These are phyloP conservation scores for Verbena officinalis DNA, from an alignment of 257 asterid species.

Conservation along the genomic window DNA sequence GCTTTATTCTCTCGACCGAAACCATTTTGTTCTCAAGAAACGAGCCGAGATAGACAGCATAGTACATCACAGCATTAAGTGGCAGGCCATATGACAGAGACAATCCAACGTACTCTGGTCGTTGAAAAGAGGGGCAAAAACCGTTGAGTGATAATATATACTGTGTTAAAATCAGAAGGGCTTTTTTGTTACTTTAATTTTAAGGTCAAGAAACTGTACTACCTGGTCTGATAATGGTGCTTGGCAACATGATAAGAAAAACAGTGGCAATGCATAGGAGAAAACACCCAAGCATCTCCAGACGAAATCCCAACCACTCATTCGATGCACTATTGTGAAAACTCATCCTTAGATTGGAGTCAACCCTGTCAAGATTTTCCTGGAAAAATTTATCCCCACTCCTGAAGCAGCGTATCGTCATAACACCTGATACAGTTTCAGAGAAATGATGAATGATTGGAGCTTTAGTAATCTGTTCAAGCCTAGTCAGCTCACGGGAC, in stretches of 20 bases:
- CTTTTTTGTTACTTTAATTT: no score
- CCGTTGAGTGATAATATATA: not conserved
- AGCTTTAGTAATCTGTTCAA: slow-evolving; percentile 64
- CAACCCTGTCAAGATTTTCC: slow-evolving; percentile 53
- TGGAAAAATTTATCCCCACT: slow-evolving; percentile 52
- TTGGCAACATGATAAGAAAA: slow-evolving; percentile 62
- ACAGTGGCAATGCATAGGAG: slow-evolving; percentile 51
- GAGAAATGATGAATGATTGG: slow-evolving; percentile 83
- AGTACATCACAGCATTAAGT: slow-evolving; percentile 50
- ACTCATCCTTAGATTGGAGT: slow-evolving; percentile 56
- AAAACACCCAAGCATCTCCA: slow-evolving; percentile 69
- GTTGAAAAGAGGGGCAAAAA: not conserved
- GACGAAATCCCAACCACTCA: slow-evolving; percentile 84
- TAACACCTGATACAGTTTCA: slow-evolving; percentile 66
- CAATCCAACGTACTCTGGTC: slow-evolving; percentile 59
- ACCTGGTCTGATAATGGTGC: slow-evolving; percentile 64
- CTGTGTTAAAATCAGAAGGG: not conserved
- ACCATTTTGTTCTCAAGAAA: slow-evolving; percentile 69
- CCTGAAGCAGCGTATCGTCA: slow-evolving; percentile 69
- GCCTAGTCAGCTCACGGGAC: slow-evolving; percentile 76
- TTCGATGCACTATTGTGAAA: slow-evolving; percentile 70
- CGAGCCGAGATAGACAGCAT: slow-evolving; percentile 46
- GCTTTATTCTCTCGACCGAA: slow-evolving; percentile 80
- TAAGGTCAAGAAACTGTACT: slow-evolving; percentile 13
- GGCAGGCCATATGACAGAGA: slow-evolving; percentile 72